Base-by-base conservation (phyloP, 148 eudicot genomes). In the Dysphania ambrosioides region DNA sequence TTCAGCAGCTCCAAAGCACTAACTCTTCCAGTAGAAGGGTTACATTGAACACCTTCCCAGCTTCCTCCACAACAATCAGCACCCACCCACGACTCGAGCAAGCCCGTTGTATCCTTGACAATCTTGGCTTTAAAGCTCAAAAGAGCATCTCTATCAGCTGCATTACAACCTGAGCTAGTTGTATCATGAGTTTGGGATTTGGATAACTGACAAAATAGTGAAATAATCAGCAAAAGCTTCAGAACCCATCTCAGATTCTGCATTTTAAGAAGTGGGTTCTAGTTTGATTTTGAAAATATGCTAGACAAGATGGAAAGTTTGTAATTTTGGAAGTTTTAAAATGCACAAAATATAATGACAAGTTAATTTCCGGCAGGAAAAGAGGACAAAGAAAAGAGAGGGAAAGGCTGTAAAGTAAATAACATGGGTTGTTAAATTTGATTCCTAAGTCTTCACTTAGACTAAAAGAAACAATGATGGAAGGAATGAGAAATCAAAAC, bases 41-140 rank as follows among this genome's bases (percentile, higher is more conserved):
- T 74, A 55, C 98, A 93, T 18, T 86, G 68, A 60, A 93, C 86
- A 12, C 98, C 98, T 81, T 90, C 98, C 98, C 98, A 93, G 51
- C 78, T 89, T 15, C 93, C 98, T 15, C 79, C 82, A 56, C 98
- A 93, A 71, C 96, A 90, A 77, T 93, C 90, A 1, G 59, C 21
- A 0, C 89, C 98, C 12, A 75, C 82, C 97, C 97, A 93, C 26
- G 97, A 78, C 21, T 91, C 83, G 24, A 93, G 82, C 1, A 79
- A 55, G 1, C 80, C 91, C 6, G 96, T 90, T 0, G 97, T 90
- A 71, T 93, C 97, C 60, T 83, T 81, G 1, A 61, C 60, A 23
- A 93, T 85, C 38, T 83, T 85, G 59, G 87, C 73, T 71, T 90
- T 90, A 82, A 93, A 93, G 47, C 85, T 86, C 27, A 90, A 65